A percentile compares a stretch with the other conserved stretches of the same genome.
These are phyloP conservation scores for Urtica urens DNA, from an alignment of 306 rosid species.

Conservation along the genomic window DNA sequence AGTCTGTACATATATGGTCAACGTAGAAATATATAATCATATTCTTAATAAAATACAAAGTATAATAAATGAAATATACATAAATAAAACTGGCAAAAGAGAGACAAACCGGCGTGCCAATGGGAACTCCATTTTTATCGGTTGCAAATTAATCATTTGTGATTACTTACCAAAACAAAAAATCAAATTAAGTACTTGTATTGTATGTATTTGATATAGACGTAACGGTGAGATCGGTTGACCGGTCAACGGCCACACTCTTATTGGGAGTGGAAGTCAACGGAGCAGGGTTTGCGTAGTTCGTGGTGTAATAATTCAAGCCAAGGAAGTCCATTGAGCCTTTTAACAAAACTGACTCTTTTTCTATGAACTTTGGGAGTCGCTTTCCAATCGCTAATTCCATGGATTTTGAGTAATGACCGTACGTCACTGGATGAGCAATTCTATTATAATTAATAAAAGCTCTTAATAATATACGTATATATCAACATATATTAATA, in stretches of 20 bases:
- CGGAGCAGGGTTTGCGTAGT: constrained; percentile 27
- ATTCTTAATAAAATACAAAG: not conserved
- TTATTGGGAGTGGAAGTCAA: not conserved
- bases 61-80: not conserved
- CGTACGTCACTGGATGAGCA: constrained; percentile 42
- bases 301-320: constrained; percentile 39
- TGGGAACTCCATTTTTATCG: constrained; percentile 30
- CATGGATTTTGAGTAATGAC: constrained; percentile 53
- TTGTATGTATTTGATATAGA: not conserved
- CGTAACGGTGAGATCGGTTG: constrained; percentile 24
- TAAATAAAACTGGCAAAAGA: not conserved
- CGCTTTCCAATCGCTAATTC: constrained; percentile 30
- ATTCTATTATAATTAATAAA: constrained; percentile 22
- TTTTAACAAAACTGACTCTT: constrained; percentile 30
- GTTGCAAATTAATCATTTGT: constrained; percentile 12
- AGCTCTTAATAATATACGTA: too few species aligned
- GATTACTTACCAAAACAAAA: not conserved
- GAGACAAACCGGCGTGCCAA: constrained; percentile 29
- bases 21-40: not conserved
- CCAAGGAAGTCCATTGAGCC: constrained; percentile 61
- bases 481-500: too few species aligned
- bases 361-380: constrained; percentile 45
- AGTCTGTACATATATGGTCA: not conserved
- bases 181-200: not conserved
- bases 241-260: constrained; percentile 28